Conservation (phyloP, 2,329 filamentous ascomycete species). For the Xylariaceae sp. region DNA sequence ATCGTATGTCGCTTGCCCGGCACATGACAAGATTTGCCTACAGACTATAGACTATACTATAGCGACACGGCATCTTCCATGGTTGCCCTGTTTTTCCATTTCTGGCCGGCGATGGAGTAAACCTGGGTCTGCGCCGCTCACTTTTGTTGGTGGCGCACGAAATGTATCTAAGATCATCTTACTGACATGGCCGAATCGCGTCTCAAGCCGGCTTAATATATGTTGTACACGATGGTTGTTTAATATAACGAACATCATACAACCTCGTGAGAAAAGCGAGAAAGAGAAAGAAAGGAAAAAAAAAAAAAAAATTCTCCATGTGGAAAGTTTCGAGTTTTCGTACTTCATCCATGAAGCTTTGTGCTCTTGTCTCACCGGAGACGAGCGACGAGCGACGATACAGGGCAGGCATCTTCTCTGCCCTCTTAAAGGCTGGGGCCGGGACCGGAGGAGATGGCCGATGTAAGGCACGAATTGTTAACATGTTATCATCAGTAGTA, state of each 20-base stretch:
- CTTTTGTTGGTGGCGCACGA: background rate
- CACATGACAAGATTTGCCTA: background rate
- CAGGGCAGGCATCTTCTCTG: constrained; percentile 25
- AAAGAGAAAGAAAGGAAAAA: too few relatives aligned
- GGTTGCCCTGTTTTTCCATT: background rate
- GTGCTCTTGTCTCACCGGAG: constrained; percentile 4
- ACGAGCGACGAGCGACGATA: constrained; percentile 6
- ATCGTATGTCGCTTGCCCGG: background rate
- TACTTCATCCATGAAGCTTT: constrained; percentile 9
- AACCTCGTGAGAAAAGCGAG: too few relatives aligned
- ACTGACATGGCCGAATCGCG: background rate
- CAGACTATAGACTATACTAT: background rate
- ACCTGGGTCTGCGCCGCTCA: background rate
- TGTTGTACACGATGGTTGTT: background rate
- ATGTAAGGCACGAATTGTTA: constrained; percentile 29
- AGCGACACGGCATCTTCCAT: constrained; percentile 14
- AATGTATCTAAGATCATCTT: background rate
- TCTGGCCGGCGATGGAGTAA: background rate
- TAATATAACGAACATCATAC: background rate
- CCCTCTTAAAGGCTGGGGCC: constrained; percentile 16
- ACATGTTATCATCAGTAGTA: background rate
- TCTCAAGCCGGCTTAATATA: background rate
- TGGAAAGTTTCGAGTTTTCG: background rate
- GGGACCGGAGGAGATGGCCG: constrained; percentile 26
- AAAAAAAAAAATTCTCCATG: too few relatives aligned